Conservation (phyloP, 1,139 yeast species). For the Sugiyamaella grinbergsii region DNA sequence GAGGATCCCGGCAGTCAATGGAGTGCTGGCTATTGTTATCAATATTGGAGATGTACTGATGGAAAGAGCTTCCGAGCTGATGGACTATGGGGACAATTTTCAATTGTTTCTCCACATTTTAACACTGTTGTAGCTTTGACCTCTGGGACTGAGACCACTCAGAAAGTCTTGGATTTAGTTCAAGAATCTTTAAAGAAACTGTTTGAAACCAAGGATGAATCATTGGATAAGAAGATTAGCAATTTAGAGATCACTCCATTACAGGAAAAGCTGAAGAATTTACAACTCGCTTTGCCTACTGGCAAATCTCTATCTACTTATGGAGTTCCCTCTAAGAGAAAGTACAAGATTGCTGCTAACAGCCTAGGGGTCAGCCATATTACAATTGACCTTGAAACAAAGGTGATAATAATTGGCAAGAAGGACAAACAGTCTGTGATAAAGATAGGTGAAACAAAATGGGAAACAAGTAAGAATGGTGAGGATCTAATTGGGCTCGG, state of each 20-base stretch:
- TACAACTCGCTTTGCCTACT: conserved; percentile 10
- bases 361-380: conserved; percentile 4
- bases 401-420: conserved; percentile 1
- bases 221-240: background rate
- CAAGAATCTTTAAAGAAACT: conserved; percentile 5
- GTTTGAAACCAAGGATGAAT: background rate
- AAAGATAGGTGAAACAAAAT: conserved; percentile 13
- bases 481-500: conserved; percentile 11
- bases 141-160: conserved; percentile 18
- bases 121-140: conserved; percentile 25
- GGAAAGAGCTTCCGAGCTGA: conserved; percentile 24
- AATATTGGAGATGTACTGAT: conserved; percentile 23
- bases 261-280: conserved; percentile 5
- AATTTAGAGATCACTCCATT: background rate
- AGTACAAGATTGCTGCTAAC: conserved; percentile 13
- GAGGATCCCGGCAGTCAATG: conserved; percentile 17
- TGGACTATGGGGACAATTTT: conserved; percentile 26
- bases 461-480: conserved; percentile 11
- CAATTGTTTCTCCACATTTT: conserved; percentile 22
- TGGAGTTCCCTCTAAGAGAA: background rate
- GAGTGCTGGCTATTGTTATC: conserved; percentile 26
- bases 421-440: conserved; percentile 5
- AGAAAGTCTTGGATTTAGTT: conserved; percentile 13
- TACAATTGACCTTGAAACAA: conserved; percentile 4
- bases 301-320: conserved; percentile 1